Percentiles rank a stretch among this genome's conserved stretches.
These are phyloP conservation scores for Tuctoria greenei DNA, from an alignment of 176 grass and related monocot species.

Conservation along the genomic window DNA sequence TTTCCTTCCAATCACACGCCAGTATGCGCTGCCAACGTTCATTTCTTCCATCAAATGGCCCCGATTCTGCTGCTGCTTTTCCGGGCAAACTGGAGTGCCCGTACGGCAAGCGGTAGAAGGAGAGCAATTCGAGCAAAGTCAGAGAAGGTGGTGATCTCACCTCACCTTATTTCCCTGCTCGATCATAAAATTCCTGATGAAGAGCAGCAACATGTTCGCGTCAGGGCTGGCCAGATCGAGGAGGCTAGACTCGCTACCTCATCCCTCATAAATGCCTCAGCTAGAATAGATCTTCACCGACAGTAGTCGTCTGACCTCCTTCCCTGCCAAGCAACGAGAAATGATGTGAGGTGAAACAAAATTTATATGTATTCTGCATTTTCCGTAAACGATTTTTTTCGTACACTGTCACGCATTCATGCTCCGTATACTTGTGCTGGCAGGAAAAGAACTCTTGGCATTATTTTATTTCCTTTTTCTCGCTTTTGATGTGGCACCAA, in stretches of 20 bases:
- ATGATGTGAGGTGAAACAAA: background rate
- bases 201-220: conserved; percentile 1
- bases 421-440: background rate
- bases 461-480: background rate
- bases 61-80: conserved; percentile 34
- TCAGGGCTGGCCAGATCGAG: background rate
- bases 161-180: background rate
- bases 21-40: conserved; percentile 12
- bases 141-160: background rate
- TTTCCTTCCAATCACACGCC: conserved; percentile 24
- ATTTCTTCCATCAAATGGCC: background rate
- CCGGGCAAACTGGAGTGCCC: background rate
- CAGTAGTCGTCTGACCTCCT: background rate
- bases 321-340: background rate
- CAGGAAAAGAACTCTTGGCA: background rate
- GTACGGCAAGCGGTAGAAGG: background rate
- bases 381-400: background rate
- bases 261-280: conserved; percentile 28
- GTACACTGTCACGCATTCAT: background rate
- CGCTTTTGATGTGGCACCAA: background rate
- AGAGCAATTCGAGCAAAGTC: background rate
- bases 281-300: conserved; percentile 25
- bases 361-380: background rate
- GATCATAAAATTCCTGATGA: background rate
- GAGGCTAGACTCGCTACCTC: conserved; percentile 1